Base-by-base conservation (phyloP, 2,329 filamentous ascomycete species). In the Pseudogymnoascus sp. region DNA sequence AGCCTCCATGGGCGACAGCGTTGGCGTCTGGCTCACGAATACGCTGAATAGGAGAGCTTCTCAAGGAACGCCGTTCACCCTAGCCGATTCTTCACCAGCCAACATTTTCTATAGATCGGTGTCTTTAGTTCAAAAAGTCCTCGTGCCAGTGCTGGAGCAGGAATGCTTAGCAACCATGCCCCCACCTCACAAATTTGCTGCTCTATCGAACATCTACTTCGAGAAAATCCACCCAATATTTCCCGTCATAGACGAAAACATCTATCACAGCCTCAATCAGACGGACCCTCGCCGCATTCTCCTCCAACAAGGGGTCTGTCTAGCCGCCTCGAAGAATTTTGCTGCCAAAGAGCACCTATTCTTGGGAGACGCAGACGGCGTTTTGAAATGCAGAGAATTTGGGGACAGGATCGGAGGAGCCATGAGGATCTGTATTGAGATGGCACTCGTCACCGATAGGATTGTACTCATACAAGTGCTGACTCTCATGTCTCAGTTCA, bases 401-500 rank as follows among this genome's bases (percentile, higher is more conserved):
- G 68, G 67, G 28, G 63, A 68, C 35, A 66, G 65, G 11, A n/a
- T 70, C 2, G 65, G 65, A 2, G 65, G 62, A 31, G 63, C 68
- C 11, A 70, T 70, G 68, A 67, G 68, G 14, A 40, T 70, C 16
- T 62, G 60, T 1, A 72, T 85, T 2, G 82, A 84, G 61, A 79
- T 82, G 4, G 81, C 81, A 12, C 71, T 85, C 43, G 79, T 86
- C 6, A 75, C 77, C 0, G 80, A 85, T 65, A 77, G 81, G n/a
- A 76, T 85, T 5, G 74, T 84, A 28, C 78, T 84, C 56, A 82
- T 84, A 37, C 81, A 83, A 28, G 77, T 81, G 12, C 75, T 84
- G 6, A 76, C 79, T 26, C 77, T 86, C 59, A 71, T 86, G 16
- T 84, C 83, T 0, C 74, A 86, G n/a, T 86, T 84, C 67, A 81